Conservation (phyloP, 139 green algal genomes). For the Tetradesmus obliquus region DNA sequence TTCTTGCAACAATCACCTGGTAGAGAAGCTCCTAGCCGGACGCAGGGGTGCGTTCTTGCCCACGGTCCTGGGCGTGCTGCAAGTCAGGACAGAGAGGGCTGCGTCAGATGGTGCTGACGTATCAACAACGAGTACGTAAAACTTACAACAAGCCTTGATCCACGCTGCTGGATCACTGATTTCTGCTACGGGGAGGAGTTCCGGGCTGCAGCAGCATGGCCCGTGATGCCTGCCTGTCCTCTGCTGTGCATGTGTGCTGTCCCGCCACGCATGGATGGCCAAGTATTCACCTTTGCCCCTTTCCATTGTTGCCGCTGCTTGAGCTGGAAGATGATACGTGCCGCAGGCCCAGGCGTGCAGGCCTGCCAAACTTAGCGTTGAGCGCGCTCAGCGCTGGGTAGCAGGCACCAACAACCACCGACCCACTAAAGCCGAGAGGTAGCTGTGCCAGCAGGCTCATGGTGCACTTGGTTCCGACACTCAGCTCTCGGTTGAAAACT, state of each 20-base stretch:
- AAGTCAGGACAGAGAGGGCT: neutral
- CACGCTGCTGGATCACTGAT: neutral
- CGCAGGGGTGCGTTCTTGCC: neutral
- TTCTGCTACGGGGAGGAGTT: neutral
- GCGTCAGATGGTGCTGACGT: neutral
- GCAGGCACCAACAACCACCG: conserved; percentile 13
- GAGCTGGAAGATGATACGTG: neutral
- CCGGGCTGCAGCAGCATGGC: neutral
- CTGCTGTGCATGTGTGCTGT: neutral
- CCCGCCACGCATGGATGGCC: neutral
- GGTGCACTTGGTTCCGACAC: neutral
- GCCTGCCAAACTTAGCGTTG: neutral
- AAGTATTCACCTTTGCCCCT: neutral
- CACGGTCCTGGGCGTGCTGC: neutral
- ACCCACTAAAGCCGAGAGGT: neutral
- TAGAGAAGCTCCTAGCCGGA: neutral
- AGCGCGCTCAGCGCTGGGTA: conserved; percentile 3
- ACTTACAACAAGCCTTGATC: neutral
- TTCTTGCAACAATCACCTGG: neutral
- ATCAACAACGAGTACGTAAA: neutral
- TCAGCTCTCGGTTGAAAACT: neutral
- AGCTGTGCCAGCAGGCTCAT: conserved; percentile 25
- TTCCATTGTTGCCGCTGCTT: neutral
- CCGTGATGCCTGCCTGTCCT: conserved; percentile 4
- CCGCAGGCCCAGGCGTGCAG: neutral